These are phyloP conservation scores for Sphagnum tenellum DNA, from an alignment of 225 moss, liverwort and hornwort genomes.

Conservation along the genomic window DNA sequence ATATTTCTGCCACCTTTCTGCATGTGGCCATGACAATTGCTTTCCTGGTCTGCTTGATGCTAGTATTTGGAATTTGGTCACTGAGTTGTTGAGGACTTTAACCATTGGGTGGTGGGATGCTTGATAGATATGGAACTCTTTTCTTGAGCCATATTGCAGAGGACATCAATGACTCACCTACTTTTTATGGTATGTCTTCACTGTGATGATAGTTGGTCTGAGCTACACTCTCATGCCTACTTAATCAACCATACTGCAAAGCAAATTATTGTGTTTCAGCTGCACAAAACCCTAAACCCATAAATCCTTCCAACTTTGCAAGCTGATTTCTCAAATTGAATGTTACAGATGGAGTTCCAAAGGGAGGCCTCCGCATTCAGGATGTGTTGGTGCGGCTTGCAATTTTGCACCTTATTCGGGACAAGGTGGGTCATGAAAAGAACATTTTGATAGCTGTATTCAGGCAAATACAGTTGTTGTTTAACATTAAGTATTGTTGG, in stretches of 20 bases:
- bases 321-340: no score
- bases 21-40: not conserved
- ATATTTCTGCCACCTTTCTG: conserved; percentile 4
- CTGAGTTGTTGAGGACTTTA: no score
- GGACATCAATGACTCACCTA: conserved; percentile 67
- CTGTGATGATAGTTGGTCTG: no score
- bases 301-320: no score
- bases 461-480: not conserved
- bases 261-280: no score
- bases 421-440: conserved; percentile 41
- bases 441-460: not conserved
- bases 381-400: conserved; percentile 96
- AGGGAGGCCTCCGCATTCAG: conserved; percentile 95
- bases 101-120: not conserved
- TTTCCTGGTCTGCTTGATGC: not conserved
- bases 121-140: conserved; percentile 75
- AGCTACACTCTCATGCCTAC: no score
- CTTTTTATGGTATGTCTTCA: conserved; percentile 12
- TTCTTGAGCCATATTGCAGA: conserved; percentile 97
- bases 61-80: no score
- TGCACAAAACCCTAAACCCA: no score
- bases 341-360: conserved; percentile 84
- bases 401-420: conserved; percentile 88
- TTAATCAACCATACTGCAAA: no score
- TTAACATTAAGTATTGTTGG: no score